A percentile compares a stretch with the other conserved stretches of the same genome.
These are phyloP conservation scores for Lachnellula hyalina DNA, from an alignment of 2,329 filamentous ascomycete species.

Conservation along the genomic window DNA sequence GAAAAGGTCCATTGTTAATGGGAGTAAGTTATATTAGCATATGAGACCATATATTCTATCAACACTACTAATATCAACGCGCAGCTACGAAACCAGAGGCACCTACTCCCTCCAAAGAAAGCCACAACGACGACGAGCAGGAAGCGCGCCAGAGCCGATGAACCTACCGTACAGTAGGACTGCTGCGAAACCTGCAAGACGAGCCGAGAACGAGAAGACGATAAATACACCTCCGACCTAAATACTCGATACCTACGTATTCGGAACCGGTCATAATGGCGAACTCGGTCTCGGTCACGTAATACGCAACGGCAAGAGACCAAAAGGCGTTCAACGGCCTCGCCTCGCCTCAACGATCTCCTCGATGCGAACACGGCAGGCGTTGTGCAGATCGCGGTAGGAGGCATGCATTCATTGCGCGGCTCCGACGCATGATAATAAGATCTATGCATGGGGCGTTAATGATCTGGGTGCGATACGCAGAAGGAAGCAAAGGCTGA, in stretches of 20 bases:
- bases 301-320: conserved; percentile 51
- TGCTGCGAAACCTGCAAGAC: neutral
- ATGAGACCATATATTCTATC: neutral
- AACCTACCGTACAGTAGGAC: neutral
- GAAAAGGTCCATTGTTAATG: neutral
- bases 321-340: conserved; percentile 67
- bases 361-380: conserved; percentile 51
- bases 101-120: neutral
- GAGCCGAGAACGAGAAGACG: conserved; percentile 26
- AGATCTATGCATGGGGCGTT: conserved; percentile 79
- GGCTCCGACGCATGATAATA: conserved; percentile 71
- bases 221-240: conserved; percentile 61
- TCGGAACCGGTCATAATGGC: conserved; percentile 70
- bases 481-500: conserved; percentile 57
- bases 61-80: neutral
- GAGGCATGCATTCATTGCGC: conserved; percentile 80
- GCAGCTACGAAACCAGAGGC: neutral
- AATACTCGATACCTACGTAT: conserved; percentile 69
- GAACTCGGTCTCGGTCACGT: conserved; percentile 74
- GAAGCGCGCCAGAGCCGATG: neutral
- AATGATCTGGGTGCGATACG: conserved; percentile 80
- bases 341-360: conserved; percentile 62
- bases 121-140: neutral
- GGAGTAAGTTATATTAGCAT: neutral
- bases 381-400: conserved; percentile 70